Evolutionary conservation across 2,329 filamentous ascomycete genomes (phyloP).

Genomic region (Aspergillus pseudoviridinutans): DNA sequence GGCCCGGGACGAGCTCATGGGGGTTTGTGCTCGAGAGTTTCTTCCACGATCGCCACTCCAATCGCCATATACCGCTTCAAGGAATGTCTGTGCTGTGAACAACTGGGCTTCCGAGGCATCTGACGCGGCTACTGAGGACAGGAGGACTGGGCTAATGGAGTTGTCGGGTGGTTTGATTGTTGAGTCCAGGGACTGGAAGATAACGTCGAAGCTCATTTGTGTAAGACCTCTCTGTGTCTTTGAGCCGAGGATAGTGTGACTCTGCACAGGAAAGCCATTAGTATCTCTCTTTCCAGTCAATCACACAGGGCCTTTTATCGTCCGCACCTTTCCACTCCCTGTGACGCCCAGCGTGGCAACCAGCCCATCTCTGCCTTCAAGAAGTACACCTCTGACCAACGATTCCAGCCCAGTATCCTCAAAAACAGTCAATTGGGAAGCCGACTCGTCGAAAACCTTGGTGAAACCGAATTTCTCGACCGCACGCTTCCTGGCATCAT

Average conservation of each 20-base stretch:
- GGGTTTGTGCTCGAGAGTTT: constrained; percentile 64
- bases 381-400: constrained; percentile 76
- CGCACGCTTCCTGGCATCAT: constrained; percentile 76
- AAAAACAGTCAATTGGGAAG: constrained; percentile 82
- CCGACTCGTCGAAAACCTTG: constrained; percentile 82
- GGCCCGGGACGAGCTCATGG: constrained; percentile 53
- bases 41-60: constrained; percentile 52
- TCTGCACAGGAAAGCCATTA: constrained; percentile 51
- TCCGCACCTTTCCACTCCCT: constrained; percentile 85
- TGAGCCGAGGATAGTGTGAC: constrained; percentile 91
- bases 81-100: constrained; percentile 67
- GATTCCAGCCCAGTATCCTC: constrained; percentile 70
- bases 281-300: constrained; percentile 6
- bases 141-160: constrained; percentile 54
- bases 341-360: constrained; percentile 91
- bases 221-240: constrained; percentile 82
- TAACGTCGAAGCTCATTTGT: constrained; percentile 82
- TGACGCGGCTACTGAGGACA: constrained; percentile 69
- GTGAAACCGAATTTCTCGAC: constrained; percentile 95
- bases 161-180: constrained; percentile 62
- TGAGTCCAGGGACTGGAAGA: constrained; percentile 75
- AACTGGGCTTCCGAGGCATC: constrained; percentile 80
- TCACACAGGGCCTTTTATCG: background rate
- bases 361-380: constrained; percentile 81
- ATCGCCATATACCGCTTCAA: constrained; percentile 75